phyloP scores from a whole-genome alignment of 2,329 filamentous ascomycete genomes.

The Podosphaera xanthii region DNA sequence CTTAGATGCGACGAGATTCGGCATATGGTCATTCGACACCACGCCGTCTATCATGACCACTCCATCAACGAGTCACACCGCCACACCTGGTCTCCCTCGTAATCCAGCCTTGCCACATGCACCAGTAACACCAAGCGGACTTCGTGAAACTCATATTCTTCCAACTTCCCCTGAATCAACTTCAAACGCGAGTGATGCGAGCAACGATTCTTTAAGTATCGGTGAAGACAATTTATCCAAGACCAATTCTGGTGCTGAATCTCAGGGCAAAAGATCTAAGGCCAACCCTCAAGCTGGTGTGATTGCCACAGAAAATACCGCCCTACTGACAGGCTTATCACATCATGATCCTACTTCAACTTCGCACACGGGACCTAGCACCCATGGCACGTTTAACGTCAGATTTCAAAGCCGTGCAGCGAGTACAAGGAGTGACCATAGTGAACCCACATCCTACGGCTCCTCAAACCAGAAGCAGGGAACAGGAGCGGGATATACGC shows the following conservation, averaged over 20 bases:
- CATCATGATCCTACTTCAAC: not conserved
- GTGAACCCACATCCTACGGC: constrained; percentile 6
- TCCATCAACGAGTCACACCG: constrained; percentile 12
- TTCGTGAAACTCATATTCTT: constrained; percentile 13
- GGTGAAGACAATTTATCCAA: constrained; percentile 3
- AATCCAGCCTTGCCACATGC: constrained; percentile 6
- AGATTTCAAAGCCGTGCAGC: constrained; percentile 22
- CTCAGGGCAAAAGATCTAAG: not conserved
- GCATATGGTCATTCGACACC: not conserved
- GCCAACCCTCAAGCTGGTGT: not conserved
- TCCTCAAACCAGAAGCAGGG: constrained; percentile 3
- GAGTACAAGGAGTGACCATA: constrained; percentile 11
- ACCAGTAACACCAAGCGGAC: constrained; percentile 11
- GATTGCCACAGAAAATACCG: constrained; percentile 25
- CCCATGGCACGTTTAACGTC: constrained; percentile 59
- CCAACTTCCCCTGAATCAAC: constrained; percentile 9
- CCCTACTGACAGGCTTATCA: constrained; percentile 23
- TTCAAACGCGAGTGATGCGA: not conserved
- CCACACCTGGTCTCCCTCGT: constrained; percentile 19
- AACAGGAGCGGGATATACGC: constrained; percentile 8
- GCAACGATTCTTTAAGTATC: not conserved
- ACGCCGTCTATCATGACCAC: not conserved
- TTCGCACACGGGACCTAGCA: constrained; percentile 21
- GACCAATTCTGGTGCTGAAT: constrained; percentile 5
- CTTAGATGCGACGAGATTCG: too few species aligned